Evolutionary conservation across 805 yeast genomes (phyloP).

Genomic region (Wickerhamiella sergipiensis): DNA sequence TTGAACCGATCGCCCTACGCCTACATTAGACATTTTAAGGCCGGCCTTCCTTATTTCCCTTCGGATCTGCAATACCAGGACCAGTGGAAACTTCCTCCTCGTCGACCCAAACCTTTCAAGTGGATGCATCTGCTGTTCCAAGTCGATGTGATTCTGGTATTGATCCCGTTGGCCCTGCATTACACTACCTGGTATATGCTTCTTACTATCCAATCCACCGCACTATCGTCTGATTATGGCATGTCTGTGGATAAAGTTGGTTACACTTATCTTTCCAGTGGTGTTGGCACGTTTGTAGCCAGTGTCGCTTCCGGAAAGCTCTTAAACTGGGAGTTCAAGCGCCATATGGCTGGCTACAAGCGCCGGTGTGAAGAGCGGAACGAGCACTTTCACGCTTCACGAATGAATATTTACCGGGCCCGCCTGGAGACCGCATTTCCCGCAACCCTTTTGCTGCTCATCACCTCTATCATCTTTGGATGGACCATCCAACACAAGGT

Average conservation of each 20-base stretch:
- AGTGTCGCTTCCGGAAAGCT: conserved; percentile 44
- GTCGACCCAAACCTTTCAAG: conserved; percentile 10
- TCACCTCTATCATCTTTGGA: conserved; percentile 43
- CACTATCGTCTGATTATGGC: conserved; percentile 36
- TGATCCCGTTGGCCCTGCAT: conserved; percentile 47
- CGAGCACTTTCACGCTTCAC: conserved; percentile 1
- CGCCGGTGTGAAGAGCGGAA: background rate
- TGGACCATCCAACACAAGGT: conserved; percentile 50
- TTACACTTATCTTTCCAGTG: conserved; percentile 59
- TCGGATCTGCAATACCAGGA: conserved; percentile 11
- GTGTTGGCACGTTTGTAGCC: conserved; percentile 50
- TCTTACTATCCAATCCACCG: conserved; percentile 50
- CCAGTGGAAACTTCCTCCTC: conserved; percentile 15
- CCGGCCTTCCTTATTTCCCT: conserved; percentile 17
- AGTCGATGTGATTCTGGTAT: conserved; percentile 33
- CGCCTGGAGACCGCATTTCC: conserved; percentile 36
- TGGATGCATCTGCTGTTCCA: conserved; percentile 33
- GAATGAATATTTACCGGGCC: conserved; percentile 32
- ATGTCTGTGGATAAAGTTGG: conserved; percentile 49
- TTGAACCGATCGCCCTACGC: conserved; percentile 16
- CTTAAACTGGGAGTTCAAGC: conserved; percentile 38
- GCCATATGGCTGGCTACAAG: conserved; percentile 11
- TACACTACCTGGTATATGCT: conserved; percentile 60
- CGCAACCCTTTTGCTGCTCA: conserved; percentile 31
- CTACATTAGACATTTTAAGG: conserved; percentile 8